Evolutionary conservation across 768 basidiomycete genomes (phyloP).

Genomic region (Chiua virens): DNA sequence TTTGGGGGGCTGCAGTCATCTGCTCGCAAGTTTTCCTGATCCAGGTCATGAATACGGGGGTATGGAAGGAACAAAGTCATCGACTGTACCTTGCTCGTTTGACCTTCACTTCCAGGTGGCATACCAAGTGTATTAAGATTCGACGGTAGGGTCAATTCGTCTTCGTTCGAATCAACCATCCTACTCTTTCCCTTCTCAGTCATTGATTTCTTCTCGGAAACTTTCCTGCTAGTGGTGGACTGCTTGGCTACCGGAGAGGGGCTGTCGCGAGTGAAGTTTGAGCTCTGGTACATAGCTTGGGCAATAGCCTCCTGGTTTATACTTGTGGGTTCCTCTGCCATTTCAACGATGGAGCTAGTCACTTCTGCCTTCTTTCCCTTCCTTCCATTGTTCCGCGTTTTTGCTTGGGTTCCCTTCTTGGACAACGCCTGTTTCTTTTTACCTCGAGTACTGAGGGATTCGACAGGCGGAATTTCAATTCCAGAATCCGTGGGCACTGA

Average conservation of each 20-base stretch:
- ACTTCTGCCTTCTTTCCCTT: slow-evolving; percentile 31
- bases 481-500: slow-evolving; percentile 26
- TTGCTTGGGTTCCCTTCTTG: slow-evolving; percentile 25
- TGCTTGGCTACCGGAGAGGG: neutral
- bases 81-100: slow-evolving; percentile 16
- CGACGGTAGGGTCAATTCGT: slow-evolving; percentile 3
- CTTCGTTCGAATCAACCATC: slow-evolving; percentile 20
- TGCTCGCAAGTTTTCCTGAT: slow-evolving; percentile 14
- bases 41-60: neutral
- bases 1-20: slow-evolving; percentile 1
- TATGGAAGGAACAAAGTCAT: neutral
- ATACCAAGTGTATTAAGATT: neutral
- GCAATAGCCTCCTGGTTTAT: slow-evolving; percentile 1
- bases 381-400: slow-evolving; percentile 18
- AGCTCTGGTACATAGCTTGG: neutral
- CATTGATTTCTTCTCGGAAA: slow-evolving; percentile 5
- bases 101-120: neutral
- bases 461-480: slow-evolving; percentile 23
- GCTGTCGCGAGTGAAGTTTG: neutral
- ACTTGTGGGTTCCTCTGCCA: slow-evolving; percentile 1
- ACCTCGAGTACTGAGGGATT: slow-evolving; percentile 1
- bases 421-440: slow-evolving; percentile 15
- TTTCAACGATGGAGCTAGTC: slow-evolving; percentile 5
- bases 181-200: slow-evolving; percentile 33
- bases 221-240: slow-evolving; percentile 20